Conservation (phyloP, 1,284 basidiomycete genomes). For the Leccinum pachyderme region DNA sequence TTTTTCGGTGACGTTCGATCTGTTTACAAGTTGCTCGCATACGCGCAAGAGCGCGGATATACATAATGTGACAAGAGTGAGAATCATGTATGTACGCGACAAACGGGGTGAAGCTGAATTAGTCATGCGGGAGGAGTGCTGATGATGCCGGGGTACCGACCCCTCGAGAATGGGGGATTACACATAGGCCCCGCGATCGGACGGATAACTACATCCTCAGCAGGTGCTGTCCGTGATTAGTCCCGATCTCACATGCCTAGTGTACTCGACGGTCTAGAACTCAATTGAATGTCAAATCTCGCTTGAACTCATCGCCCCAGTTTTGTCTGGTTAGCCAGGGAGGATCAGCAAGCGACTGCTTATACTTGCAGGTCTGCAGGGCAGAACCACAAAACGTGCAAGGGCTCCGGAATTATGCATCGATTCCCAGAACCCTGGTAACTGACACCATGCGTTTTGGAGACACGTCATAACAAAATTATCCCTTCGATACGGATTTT, state of each 20-base stretch:
- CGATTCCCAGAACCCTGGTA: slow-evolving; percentile 28
- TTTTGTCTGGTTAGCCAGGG: slow-evolving; percentile 19
- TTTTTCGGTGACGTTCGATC: slow-evolving; percentile 5
- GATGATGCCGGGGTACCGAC: slow-evolving; percentile 13
- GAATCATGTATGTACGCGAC: slow-evolving; percentile 4
- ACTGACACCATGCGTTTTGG: slow-evolving; percentile 29
- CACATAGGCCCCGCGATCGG: slow-evolving; percentile 11
- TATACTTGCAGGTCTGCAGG: slow-evolving; percentile 35
- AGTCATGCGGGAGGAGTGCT: slow-evolving; percentile 18
- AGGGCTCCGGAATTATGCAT: slow-evolving; percentile 21
- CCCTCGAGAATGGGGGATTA: slow-evolving; percentile 25
- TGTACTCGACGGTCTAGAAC: slow-evolving; percentile 26
- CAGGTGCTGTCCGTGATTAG: slow-evolving; percentile 4
- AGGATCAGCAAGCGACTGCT: slow-evolving; percentile 22
- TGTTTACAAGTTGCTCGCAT: slow-evolving; percentile 1
- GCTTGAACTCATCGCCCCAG: slow-evolving; percentile 31
- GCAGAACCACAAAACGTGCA: slow-evolving; percentile 25
- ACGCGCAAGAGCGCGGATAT: slow-evolving; percentile 10
- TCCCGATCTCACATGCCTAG: slow-evolving; percentile 19
- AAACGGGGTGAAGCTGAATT: slow-evolving; percentile 15
- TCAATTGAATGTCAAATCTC: slow-evolving; percentile 25
- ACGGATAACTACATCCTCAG: background rate
- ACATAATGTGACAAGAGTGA: slow-evolving; percentile 13
- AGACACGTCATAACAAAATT: slow-evolving; percentile 20
- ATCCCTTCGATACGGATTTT: slow-evolving; percentile 17